Evolutionary conservation across 2,329 filamentous ascomycete genomes (phyloP), one percentile per base, ranked within the genome.

Genomic region (Aspergillus calidoustus): DNA sequence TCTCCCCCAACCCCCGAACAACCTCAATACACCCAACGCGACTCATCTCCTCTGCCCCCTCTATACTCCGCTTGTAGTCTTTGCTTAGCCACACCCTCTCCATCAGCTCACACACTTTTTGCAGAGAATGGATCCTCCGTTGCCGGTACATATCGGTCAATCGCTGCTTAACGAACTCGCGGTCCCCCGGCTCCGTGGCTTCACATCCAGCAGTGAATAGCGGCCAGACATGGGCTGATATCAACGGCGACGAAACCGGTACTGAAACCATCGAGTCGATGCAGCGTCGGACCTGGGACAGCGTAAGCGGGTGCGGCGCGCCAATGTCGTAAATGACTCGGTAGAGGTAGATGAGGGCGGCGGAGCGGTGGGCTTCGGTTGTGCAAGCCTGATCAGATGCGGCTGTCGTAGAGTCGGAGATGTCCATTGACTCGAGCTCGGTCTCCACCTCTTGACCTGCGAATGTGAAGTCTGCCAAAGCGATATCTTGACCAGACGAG

Each of bases 21-120:
- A 52, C 49, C 28, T 52, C 49, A 11, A 52, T 52, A 34, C 49
- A 52, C 4, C 49, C 49, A 38, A 52, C 6, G 6, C 49, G 49
- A 38, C 49, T 38, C 49, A 52, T 52, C 13, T 38, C 17, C 49
- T 52, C 49, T 11, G 49, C 30, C 1, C 49, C 49, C 4, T 34
- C 49, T 2, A 52, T 7, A 19, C 28, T 34, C 1, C 13, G 13
- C 4, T 15, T 52, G 19, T 22, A 52, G n/a, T 52, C 49, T 13
- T 52, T 52, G 7, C 30, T 52, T 2, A 52, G 49, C 49, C 49
- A 52, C 3, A 52, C 49, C 3, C 19, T 28, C 17, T 52, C 49
- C 49, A 52, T 52, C 17, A 52, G 17, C 17, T 52, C 49, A 2
- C 49, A 22, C 23, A 38, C 49, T 6, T 52, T 52, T 7, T n/a